Base-by-base conservation (phyloP, 164 flowering plant species). In the Vitis labrusca region DNA sequence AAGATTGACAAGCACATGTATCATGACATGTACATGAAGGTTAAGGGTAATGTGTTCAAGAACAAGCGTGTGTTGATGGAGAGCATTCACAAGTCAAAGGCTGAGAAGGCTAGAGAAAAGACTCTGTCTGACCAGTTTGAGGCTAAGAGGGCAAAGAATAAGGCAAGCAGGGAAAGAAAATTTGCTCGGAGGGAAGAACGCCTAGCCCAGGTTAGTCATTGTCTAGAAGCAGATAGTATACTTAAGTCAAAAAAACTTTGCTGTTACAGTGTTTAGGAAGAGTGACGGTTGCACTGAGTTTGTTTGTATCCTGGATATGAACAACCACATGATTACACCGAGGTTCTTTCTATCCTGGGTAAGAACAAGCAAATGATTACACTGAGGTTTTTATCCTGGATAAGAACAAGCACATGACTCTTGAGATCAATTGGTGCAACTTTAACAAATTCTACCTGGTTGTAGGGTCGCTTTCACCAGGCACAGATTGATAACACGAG, bases 21-120 rank as follows among this genome's bases (percentile, higher is more conserved):
- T 63, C 96, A 89, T 76, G 93, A 91, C 77, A 89, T 89, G 93
- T 91, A 89, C 88, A 86, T 91, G 96, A 91, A 80, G 80, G 96
- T 89, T n/a, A 89, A 91, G 78, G 96, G 96, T 84, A 91, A 91
- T 72, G 96, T 91, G 5, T 91, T 87, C 73, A 87, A 91, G 82
- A 89, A 91, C 81, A 89, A 91, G 76, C 76, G 93, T 48, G 97
- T 91, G 48, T 80, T 91, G 44, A 91, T 91, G 97, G 93, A 91
- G 76, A 91, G 91, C 71, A 88, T 91, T 70, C 96, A 91, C 83
- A 91, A 91, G 73, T 81, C 93, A 0, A 91, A 91, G 87, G 91
- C 93, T 66, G 96, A 91, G 85, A 91, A 89, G 80, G 91, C 91
- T 0, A 84, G 96, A 68, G 96, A 91, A 77, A 91, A 91, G 87